Evolutionary conservation across 371 early-diverging fungal species (phyloP).

Genomic region (Haplosporangium sp.): DNA sequence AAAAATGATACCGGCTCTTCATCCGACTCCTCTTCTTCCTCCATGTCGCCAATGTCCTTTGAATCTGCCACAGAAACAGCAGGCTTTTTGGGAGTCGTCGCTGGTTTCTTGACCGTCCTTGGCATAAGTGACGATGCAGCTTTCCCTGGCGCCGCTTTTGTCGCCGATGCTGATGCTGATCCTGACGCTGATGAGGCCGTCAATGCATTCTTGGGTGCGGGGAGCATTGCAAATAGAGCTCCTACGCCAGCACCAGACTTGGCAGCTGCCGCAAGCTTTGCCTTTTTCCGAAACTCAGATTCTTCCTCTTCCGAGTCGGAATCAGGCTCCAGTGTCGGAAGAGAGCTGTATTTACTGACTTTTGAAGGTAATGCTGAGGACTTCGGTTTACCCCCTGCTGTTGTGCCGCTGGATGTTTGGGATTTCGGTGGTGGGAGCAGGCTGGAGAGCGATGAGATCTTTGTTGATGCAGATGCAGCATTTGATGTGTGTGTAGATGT

Average conservation of each 20-base stretch:
- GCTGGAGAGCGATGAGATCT: constrained; percentile 30
- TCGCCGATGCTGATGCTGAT: not conserved
- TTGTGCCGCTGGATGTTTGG: not conserved
- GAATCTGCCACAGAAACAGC: constrained; percentile 1
- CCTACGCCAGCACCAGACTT: constrained; percentile 27
- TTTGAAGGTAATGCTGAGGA: constrained; percentile 15
- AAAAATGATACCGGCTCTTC: constrained; percentile 43
- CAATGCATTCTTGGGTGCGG: constrained; percentile 58
- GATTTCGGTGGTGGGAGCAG: constrained; percentile 40
- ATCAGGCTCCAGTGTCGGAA: constrained; percentile 40
- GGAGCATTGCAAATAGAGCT: constrained; percentile 57
- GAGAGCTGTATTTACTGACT: constrained; percentile 35
- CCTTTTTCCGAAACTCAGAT: constrained; percentile 47
- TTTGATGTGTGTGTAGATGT: not conserved
- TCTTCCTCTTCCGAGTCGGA: constrained; percentile 53
- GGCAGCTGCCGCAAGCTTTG: constrained; percentile 23
- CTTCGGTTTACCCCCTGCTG: constrained; percentile 4
- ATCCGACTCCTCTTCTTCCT: constrained; percentile 22
- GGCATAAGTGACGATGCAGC: constrained; percentile 54
- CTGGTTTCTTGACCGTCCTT: constrained; percentile 32
- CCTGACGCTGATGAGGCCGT: not conserved
- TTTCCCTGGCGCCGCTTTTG: constrained; percentile 1
- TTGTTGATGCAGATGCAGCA: constrained; percentile 5
- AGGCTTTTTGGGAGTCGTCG: not conserved
- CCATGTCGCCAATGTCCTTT: constrained; percentile 11